These are phyloP conservation scores for Coemansia sp. DNA, from an alignment of 192 early-diverging fungal species.

Conservation along the genomic window DNA sequence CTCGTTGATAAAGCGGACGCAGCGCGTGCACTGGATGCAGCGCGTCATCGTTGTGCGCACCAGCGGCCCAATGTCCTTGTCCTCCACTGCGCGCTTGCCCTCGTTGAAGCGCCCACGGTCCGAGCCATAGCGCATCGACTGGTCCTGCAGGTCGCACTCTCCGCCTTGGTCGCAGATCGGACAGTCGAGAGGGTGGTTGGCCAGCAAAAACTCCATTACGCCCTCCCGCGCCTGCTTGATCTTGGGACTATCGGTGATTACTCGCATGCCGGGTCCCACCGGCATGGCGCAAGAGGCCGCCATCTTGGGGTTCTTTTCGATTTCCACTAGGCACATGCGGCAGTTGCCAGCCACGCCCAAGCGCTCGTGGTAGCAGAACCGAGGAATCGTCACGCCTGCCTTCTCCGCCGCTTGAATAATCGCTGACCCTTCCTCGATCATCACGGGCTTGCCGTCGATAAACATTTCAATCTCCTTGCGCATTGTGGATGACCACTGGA, in stretches of 20 bases:
- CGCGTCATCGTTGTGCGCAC: slow-evolving; percentile 97
- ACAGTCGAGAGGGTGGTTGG: slow-evolving; percentile 98
- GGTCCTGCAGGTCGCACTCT: slow-evolving; percentile 99
- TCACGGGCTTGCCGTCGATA: slow-evolving; percentile 89
- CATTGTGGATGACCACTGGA: slow-evolving; percentile 9
- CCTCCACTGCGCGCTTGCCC: slow-evolving; percentile 96
- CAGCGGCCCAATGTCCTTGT: slow-evolving; percentile 96
- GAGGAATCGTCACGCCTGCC: slow-evolving; percentile 78
- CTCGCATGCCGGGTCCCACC: slow-evolving; percentile 95
- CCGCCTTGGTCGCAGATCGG: slow-evolving; percentile 99
- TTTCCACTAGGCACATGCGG: slow-evolving; percentile 99
- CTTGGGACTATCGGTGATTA: slow-evolving; percentile 92
- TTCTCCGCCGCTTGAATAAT: slow-evolving; percentile 98
- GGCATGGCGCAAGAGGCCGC: slow-evolving; percentile 97
- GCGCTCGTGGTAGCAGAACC: slow-evolving; percentile 88
- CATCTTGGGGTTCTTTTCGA: slow-evolving; percentile 95
- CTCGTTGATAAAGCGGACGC: slow-evolving; percentile 98
- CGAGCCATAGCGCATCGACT: slow-evolving; percentile 92
- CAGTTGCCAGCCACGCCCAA: slow-evolving; percentile 98
- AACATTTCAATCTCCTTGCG: slow-evolving; percentile 82
- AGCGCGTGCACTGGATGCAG: slow-evolving; percentile 99
- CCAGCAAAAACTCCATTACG: slow-evolving; percentile 92
- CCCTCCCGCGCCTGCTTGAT: slow-evolving; percentile 97
- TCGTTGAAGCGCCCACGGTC: slow-evolving; percentile 92
- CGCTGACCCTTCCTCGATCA: slow-evolving; percentile 89